These are phyloP conservation scores for Dioscorea zingiberensis DNA, from an alignment of 106 monocot genomes.

Conservation along the genomic window DNA sequence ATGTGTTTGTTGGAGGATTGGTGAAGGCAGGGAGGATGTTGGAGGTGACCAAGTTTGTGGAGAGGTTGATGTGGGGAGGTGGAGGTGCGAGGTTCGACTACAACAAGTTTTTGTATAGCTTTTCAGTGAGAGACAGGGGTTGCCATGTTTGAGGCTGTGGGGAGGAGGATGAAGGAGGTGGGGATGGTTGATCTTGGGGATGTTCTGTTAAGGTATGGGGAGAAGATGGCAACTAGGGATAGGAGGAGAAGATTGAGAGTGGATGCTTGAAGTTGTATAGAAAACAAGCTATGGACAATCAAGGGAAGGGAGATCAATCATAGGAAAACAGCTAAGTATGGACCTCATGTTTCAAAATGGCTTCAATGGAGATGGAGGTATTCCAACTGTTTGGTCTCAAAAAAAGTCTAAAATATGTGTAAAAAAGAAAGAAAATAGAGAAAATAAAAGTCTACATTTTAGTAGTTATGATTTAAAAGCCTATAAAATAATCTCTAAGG, in stretches of 20 bases:
- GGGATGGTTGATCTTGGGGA: slow-evolving; percentile 70
- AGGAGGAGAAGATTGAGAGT: slow-evolving; percentile 43
- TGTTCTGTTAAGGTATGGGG: slow-evolving; percentile 65
- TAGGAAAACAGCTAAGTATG: too few species aligned
- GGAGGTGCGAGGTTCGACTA: slow-evolving; percentile 76
- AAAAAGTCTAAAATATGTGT: too few species aligned
- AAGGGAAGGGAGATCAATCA: too few species aligned
- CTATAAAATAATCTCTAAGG: too few species aligned
- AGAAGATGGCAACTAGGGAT: slow-evolving; percentile 84
- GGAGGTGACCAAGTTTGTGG: slow-evolving; percentile 67
- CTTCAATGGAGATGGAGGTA: too few species aligned
- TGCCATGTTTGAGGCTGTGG: slow-evolving; percentile 77
- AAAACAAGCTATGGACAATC: too few species aligned
- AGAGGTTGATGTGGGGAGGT: slow-evolving; percentile 61
- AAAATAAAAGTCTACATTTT: too few species aligned
- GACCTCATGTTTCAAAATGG: too few species aligned
- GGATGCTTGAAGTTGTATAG: neutral
- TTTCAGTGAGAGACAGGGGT: slow-evolving; percentile 75
- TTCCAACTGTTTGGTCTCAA: too few species aligned
- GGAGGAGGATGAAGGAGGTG: slow-evolving; percentile 59
- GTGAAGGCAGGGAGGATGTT: slow-evolving; percentile 62
- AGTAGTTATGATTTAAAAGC: too few species aligned
- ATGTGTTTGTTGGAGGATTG: slow-evolving; percentile 74
- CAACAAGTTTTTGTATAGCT: slow-evolving; percentile 65
- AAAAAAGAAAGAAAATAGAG: too few species aligned